Evolutionary conservation across 2,329 filamentous ascomycete species (phyloP), one percentile per base, ranked within the genome.

Genomic region (Exophiala calicioides): DNA sequence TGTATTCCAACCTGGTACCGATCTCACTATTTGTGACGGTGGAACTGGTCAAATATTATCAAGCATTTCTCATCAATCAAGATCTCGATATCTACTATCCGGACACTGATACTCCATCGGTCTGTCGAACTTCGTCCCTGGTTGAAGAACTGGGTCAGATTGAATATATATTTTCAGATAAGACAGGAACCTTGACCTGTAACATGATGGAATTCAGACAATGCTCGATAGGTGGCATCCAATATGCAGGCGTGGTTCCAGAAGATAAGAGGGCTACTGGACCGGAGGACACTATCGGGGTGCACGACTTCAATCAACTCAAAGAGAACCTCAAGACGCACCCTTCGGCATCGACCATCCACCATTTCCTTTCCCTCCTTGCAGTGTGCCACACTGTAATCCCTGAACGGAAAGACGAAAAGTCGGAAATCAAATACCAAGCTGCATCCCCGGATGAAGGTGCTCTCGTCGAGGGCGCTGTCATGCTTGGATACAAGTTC

Each of bases 201-300:
- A 97, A 97, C 64, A 84, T 89, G 78, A 97, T 98, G 93, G 91
- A 97, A 67, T 98, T 97, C 68, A 90, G 90, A 65, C 90, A 97
- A 68, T 94, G 88, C 62, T 86, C 87, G 0, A 97, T 98, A 62
- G 88, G 82, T 19, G 93, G 93, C 19, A 84, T 97, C 42, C 91
- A 95, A 69, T 98, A 98, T 63, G 86, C 88, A 9, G 90, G 93
- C 43, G 88, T 91, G 32, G 83, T 97, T 1, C 86, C 93, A 0
- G 93, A 98, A 67, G 93, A 98, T 64, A 82, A 89, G 47, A 81
- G 88, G 59, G 85, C 89, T 1, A 86, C 84, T 1, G 89, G 94
- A 61, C 87, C 85, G 6, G 75, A 63, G 36, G 58, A 81, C 10
- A 87, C 89, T 60, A 77, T 84, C 46, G 89, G 88, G 13, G 84